Base-by-base conservation (phyloP, 1,284 basidiomycete species). In the Fomitopsis pinicola region DNA sequence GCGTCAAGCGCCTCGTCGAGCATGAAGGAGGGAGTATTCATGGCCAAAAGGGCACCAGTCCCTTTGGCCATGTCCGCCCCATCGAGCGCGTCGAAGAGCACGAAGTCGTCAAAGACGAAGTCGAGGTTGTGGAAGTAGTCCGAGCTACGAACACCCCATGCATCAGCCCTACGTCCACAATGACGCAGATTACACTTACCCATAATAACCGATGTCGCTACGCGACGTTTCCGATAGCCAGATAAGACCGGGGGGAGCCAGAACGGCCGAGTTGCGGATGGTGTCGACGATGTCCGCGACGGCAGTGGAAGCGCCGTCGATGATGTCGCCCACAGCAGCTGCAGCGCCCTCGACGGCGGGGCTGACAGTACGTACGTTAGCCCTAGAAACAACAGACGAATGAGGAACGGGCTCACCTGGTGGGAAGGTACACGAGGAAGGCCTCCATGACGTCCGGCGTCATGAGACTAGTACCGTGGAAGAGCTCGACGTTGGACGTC, bases 371-470 rank as follows among this genome's bases (percentile, higher is more conserved):
- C 14, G 14, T 30, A 8, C 26, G 52, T 54, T 36, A n/a, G n/a
- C 5, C 7, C 30, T 9, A 1, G 1, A 1, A n/a, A 14, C 17
- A 54, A 1, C 15, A 3, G n/a, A 15, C 5, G n/a, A 7, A 26
- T 10, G 35, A 19, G 19, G 1, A 6, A 26, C 40, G 3, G 35
- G n/a, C 35, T 19, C n/a, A 54, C 52, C 52, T 54, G 12, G 52
- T 15, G 19, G 52, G 52, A 3, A 54, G 35, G 52, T 54, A 54
- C 35, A 54, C 1, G 12, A 54, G 52, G 35, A 54, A 54, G 35
- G 28, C 52, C 17, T 54, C 35, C 52, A 54, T 54, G 36, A 54
- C 35, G 52, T 33, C 52, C 52, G 52, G 52, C 52, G 52, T 54
- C 52, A 54, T 33, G 52, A 54, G 52, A 33, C 12, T 33, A 33